Percentiles rank a stretch among this genome's conserved stretches.
These are phyloP conservation scores for Sherardia arvensis DNA, from an alignment of 257 asterid species.

Conservation along the genomic window DNA sequence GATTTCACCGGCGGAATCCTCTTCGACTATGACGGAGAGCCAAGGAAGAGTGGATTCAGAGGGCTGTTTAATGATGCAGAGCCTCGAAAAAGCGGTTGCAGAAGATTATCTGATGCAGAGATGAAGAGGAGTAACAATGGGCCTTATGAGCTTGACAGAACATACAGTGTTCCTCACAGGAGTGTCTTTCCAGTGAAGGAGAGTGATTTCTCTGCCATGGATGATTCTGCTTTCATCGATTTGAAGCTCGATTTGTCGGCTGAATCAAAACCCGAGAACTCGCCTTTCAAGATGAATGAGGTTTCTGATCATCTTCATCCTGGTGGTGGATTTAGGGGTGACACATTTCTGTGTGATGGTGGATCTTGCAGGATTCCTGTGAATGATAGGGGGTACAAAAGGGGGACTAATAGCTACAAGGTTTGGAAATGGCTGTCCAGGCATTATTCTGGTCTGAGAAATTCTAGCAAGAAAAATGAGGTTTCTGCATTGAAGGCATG, in stretches of 20 bases:
- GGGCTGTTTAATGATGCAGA: conserved; percentile 22
- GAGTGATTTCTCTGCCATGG: conserved; percentile 65
- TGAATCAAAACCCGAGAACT: conserved; percentile 22
- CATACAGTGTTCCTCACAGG: conserved; percentile 33
- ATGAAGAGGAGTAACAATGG: conserved; percentile 16
- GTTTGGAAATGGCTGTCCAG: conserved; percentile 87
- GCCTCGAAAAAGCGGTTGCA: conserved; percentile 32
- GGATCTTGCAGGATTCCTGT: conserved; percentile 40
- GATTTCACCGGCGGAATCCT: conserved; percentile 61
- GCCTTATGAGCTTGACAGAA: conserved; percentile 27
- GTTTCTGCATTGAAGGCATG: conserved; percentile 16
- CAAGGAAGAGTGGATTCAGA: conserved; percentile 29
- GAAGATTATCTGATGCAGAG: conserved; percentile 23
- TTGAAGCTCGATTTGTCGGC: conserved; percentile 53
- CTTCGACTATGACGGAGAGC: conserved; percentile 34
- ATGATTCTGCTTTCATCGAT: conserved; percentile 79
- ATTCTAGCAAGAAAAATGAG: conserved; percentile 29
- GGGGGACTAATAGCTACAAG: conserved; percentile 43
- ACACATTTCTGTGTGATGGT: conserved; percentile 15
- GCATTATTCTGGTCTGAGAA: conserved; percentile 37
- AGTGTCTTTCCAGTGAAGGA: conserved; percentile 64
- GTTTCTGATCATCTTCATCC: conserved; percentile 24
- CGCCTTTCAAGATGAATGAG: conserved; percentile 25
- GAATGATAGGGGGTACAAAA: conserved; percentile 35
- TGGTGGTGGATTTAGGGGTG: conserved; percentile 18